A percentile compares a stretch with the other conserved stretches of the same genome.
phyloP scores from a whole-genome alignment of 2,329 filamentous ascomycete species.

The Blastomyces percursus region DNA sequence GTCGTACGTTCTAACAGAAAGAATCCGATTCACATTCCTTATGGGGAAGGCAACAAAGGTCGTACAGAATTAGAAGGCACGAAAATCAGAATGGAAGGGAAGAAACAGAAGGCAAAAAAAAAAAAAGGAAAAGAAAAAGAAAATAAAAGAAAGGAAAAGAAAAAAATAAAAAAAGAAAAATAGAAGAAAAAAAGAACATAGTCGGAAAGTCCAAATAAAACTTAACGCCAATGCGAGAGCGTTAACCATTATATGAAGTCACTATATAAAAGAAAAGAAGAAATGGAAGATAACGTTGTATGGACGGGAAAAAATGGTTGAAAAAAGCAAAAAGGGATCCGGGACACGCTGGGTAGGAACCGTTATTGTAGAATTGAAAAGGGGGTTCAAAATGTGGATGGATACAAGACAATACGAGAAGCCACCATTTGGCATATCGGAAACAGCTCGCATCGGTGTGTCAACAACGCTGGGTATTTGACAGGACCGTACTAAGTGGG shows the following conservation, averaged over 20 bases:
- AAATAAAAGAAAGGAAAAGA: not conserved
- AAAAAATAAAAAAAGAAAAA: conserved; percentile 2
- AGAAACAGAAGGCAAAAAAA: conserved; percentile 2
- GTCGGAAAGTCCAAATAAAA: conserved; percentile 6
- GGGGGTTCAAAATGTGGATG: not conserved
- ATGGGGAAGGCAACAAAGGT: too few relatives aligned
- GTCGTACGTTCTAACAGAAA: too few relatives aligned
- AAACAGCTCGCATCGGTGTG: not conserved
- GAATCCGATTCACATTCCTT: too few relatives aligned
- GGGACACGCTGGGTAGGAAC: not conserved
- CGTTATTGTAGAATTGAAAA: not conserved
- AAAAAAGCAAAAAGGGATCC: not conserved
- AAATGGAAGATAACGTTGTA: not conserved
- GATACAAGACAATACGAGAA: not conserved
- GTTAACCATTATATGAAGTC: conserved; percentile 6
- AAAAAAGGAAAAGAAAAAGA: not conserved
- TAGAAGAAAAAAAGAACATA: conserved; percentile 3
- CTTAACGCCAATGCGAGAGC: not conserved
- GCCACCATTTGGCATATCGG: not conserved
- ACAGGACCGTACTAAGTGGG: not conserved
- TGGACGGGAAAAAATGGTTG: not conserved
- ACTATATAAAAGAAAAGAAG: conserved; percentile 5
- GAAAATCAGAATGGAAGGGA: conserved; percentile 1
- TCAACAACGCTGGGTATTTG: not conserved
- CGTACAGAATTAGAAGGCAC: not conserved